Evolutionary conservation across 2,329 filamentous ascomycete genomes (phyloP), one percentile per base, ranked within the genome.

Genomic region (Catunica adiposa): DNA sequence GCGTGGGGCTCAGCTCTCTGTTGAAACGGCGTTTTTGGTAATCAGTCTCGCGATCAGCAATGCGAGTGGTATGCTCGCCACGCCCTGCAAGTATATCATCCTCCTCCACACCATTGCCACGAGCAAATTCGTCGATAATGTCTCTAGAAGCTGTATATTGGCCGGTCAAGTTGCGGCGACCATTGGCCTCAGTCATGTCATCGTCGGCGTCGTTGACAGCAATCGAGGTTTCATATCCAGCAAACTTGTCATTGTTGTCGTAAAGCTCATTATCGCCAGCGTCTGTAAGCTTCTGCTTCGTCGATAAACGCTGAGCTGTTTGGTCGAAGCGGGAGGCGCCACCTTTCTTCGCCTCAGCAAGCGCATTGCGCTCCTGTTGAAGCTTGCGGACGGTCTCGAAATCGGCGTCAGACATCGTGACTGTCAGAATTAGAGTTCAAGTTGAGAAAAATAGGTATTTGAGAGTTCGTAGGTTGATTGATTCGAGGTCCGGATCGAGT

Each of bases 11-110:
- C 60, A 97, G 75, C 54, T 80, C 82, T 59, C 92, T 88, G 66
- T 95, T 83, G 68, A 94, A 94, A 58, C 89, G 82, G 61, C 89
- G 86, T 71, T 94, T 95, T 71, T 98, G 94, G 67, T 98, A 98
- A 66, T 97, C 90, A 60, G 89, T 94, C 73, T 97, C 90, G 64
- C 92, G 84, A 66, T 94, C 90, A 59, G 83, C 76, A 65, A 98
- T 97, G 63, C 90, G 83, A 57, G 85, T 89, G 67, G 88, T 86
- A 70, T 90, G 86, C 73, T 97, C 92, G 62, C 79, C 78, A 62
- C 83, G 80, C 47, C 84, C 86, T 53, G 89, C 77, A 60, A 98
- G 74, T 5, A 90, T 83, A 64, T 98, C 94, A 58, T 90, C 88
- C 70, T 96, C 90, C 66, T 94, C 90, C 25, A 90, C 87, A 46